Conservation (phyloP, 169 alveolate species). For the Cystoisospora suis region DNA sequence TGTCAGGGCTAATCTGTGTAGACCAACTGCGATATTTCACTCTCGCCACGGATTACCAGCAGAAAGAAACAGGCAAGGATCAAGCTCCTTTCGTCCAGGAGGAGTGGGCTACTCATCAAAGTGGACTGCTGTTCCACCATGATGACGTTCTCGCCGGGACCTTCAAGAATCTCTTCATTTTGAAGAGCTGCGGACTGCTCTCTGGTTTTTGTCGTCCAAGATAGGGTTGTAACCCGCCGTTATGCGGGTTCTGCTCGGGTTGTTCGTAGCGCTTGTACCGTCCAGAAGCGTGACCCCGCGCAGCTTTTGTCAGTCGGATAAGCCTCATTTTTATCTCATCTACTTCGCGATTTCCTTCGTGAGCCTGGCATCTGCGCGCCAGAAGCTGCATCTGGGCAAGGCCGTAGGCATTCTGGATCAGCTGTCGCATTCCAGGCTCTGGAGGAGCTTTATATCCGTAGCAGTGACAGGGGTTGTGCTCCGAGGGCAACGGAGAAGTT, state of each 20-base stretch:
- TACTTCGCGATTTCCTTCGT: background rate
- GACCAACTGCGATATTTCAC: too few relatives aligned
- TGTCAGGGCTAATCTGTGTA: too few relatives aligned
- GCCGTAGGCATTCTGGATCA: background rate
- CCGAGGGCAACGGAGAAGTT: background rate
- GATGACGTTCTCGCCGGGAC: background rate
- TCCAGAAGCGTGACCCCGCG: background rate
- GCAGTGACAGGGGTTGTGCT: background rate
- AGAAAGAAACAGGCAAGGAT: too few relatives aligned
- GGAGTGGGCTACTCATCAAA: background rate
- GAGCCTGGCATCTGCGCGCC: background rate
- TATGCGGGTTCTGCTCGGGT: background rate
- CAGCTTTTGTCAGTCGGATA: background rate
- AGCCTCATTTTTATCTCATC: background rate
- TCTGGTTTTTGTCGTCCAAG: too few relatives aligned
- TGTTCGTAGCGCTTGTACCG: background rate
- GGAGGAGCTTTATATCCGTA: background rate
- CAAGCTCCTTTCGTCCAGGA: too few relatives aligned
- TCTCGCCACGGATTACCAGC: too few relatives aligned
- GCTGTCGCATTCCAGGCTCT: background rate
- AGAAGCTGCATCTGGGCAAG: background rate
- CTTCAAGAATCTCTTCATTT: constrained; percentile 10
- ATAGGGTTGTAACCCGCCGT: too few relatives aligned
- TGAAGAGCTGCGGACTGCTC: too few relatives aligned
- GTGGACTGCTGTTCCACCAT: background rate